Conservation (phyloP, 2,329 filamentous ascomycete species). For the Colletotrichum trifolii region DNA sequence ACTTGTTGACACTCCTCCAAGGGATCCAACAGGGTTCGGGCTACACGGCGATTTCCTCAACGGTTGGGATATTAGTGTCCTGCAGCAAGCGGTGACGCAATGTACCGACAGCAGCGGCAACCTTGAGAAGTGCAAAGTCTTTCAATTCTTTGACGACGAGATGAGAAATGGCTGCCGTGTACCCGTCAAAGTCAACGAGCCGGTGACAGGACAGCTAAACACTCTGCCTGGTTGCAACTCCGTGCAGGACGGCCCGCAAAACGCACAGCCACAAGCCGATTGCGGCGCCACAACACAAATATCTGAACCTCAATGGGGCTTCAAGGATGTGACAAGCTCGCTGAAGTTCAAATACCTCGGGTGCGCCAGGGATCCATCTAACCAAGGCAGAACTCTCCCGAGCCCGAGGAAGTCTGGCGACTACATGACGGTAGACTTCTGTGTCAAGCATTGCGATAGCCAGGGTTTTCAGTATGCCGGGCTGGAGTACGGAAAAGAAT, state of each 20-base stretch:
- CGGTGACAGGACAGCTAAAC: conserved; percentile 54
- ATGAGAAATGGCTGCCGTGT: conserved; percentile 62
- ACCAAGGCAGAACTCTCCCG: conserved; percentile 44
- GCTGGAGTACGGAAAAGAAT: conserved; percentile 52
- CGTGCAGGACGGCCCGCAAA: conserved; percentile 47
- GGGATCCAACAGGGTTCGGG: conserved; percentile 71
- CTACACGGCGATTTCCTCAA: conserved; percentile 79
- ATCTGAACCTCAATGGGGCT: conserved; percentile 51
- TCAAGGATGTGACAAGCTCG: conserved; percentile 55
- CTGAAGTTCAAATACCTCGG: conserved; percentile 63
- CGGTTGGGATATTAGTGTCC: conserved; percentile 74
- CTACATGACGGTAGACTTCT: conserved; percentile 48
- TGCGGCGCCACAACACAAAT: conserved; percentile 52
- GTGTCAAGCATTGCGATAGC: conserved; percentile 46
- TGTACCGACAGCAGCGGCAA: conserved; percentile 70
- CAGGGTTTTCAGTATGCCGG: conserved; percentile 46
- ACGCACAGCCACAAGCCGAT: conserved; percentile 31
- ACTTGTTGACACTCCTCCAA: conserved; percentile 52
- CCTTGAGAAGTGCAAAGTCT: conserved; percentile 72
- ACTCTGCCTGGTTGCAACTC: conserved; percentile 67
- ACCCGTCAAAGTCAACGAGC: conserved; percentile 57
- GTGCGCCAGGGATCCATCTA: conserved; percentile 54
- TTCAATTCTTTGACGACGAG: conserved; percentile 52
- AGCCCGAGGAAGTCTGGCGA: conserved; percentile 42
- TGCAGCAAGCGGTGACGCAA: conserved; percentile 74